Evolutionary conservation across 2,329 filamentous ascomycete genomes (phyloP).

Genomic region (Akanthomyces dipterigenus): DNA sequence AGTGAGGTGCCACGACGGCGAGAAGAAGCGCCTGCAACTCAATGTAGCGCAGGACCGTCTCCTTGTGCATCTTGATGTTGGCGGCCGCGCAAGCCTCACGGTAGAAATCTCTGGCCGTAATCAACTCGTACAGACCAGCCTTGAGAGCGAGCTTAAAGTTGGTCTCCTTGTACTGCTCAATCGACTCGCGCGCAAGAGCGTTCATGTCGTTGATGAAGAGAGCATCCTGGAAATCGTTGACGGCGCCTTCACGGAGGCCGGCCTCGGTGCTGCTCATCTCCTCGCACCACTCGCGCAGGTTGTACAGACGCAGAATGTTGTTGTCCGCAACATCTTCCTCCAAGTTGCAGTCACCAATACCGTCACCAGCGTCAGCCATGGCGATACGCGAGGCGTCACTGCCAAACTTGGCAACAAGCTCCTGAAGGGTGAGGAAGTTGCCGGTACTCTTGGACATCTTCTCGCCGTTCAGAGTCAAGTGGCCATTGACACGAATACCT

Average conservation of each 20-base stretch:
- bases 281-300: slow-evolving; percentile 85
- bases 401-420: slow-evolving; percentile 85
- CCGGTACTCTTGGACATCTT: slow-evolving; percentile 99
- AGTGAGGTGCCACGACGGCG: slow-evolving; percentile 82
- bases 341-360: slow-evolving; percentile 93
- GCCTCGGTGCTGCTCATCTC: slow-evolving; percentile 67
- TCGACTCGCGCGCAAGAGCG: slow-evolving; percentile 68
- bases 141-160: slow-evolving; percentile 78
- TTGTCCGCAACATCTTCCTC: slow-evolving; percentile 92
- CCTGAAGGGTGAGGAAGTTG: slow-evolving; percentile 88
- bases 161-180: slow-evolving; percentile 69
- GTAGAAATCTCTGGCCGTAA: slow-evolving; percentile 82
- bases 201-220: slow-evolving; percentile 95
- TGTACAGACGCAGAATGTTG: slow-evolving; percentile 78
- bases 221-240: slow-evolving; percentile 74
- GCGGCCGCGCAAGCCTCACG: slow-evolving; percentile 72
- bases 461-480: slow-evolving; percentile 89
- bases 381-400: slow-evolving; percentile 88
- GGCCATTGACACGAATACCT: slow-evolving; percentile 81
- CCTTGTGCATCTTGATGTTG: slow-evolving; percentile 79
- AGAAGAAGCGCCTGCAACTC: slow-evolving; percentile 80
- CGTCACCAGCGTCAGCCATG: slow-evolving; percentile 89
- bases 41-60: slow-evolving; percentile 72
- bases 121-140: slow-evolving; percentile 83
- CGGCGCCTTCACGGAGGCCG: slow-evolving; percentile 64